These are phyloP conservation scores for Chlamydomonas sp. DNA, from an alignment of 139 green algal genomes.

Conservation along the genomic window DNA sequence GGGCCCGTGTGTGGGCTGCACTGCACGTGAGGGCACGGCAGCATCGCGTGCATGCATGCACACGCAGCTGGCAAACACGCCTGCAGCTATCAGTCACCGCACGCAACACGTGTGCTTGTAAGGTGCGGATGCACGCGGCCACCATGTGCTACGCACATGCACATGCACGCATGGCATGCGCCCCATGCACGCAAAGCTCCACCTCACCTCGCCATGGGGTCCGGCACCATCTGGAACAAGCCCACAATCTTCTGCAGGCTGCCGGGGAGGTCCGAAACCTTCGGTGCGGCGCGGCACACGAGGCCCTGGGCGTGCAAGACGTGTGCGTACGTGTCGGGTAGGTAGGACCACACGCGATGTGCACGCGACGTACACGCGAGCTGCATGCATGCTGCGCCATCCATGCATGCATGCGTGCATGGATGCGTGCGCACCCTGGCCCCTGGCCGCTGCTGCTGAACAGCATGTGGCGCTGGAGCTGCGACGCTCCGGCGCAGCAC, in stretches of 20 bases:
- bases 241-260: constrained; percentile 70
- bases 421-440: neutral
- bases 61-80: no score
- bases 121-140: no score
- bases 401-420: neutral
- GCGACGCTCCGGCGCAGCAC: neutral
- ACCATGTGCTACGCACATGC: no score
- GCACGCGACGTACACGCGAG: neutral
- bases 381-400: neutral
- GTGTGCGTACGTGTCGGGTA: neutral
- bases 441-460: neutral
- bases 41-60: no score
- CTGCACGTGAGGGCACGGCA: no score
- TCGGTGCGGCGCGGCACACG: constrained; percentile 19
- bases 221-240: constrained; percentile 72
- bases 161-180: neutral
- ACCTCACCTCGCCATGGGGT: constrained; percentile 54
- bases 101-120: no score
- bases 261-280: constrained; percentile 36
- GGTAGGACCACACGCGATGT: neutral
- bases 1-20: no score
- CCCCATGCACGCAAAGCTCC: neutral
- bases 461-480: neutral
- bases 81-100: no score
- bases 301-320: neutral